Evolutionary conservation across 495 filamentous ascomycete species (phyloP), one percentile per base, ranked within the genome.

Genomic region (Usnea hakonensis): DNA sequence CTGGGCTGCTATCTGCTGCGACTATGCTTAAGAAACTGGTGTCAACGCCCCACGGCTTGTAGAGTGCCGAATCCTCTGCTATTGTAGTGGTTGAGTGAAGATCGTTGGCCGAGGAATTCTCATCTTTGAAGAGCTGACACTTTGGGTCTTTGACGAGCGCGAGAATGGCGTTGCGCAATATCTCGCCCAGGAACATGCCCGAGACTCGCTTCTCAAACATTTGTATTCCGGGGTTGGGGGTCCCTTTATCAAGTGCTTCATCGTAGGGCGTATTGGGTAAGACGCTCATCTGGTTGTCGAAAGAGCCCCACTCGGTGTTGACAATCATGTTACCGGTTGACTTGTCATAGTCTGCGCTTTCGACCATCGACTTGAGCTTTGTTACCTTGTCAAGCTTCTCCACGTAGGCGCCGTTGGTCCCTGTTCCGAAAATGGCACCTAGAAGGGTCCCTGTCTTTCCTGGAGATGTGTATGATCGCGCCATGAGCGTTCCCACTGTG

Each of bases 141-240:
- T 77, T 68, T 13, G 83, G 69, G 63, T 88, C 80, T 60, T 85
- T 77, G 63, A 90, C 73, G 71, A 93, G 74, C 38, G 81, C 76
- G 23, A 91, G 68, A 33, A 97, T 73, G 35, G 85, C 86, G 36
- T 88, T 83, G 13, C 94, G 89, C 41, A 96, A 78, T 62, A 98
- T 92, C 72, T 98, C 94, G 58, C 94, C 94, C 26, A 98, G 73
- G 80, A 97, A 98, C 94, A 98, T 98, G 74, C 94, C 94, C 0
- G 89, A 94, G 41, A 98, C 87, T 55, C 94, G 88, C 80, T 98
- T 98, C 78, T 98, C 94, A 76, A 97, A 98, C 88, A 96, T 96
- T 74, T 98, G 94, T 61, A 96, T 85, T 41, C 95, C 94, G 1
- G 94, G 94, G 77, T 98, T 98, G 65, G 90, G 84, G 69, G 85